Percentiles rank a stretch among this genome's conserved stretches.
Conservation (phyloP, 1,284 basidiomycete species). For the Marasmius sp. region DNA sequence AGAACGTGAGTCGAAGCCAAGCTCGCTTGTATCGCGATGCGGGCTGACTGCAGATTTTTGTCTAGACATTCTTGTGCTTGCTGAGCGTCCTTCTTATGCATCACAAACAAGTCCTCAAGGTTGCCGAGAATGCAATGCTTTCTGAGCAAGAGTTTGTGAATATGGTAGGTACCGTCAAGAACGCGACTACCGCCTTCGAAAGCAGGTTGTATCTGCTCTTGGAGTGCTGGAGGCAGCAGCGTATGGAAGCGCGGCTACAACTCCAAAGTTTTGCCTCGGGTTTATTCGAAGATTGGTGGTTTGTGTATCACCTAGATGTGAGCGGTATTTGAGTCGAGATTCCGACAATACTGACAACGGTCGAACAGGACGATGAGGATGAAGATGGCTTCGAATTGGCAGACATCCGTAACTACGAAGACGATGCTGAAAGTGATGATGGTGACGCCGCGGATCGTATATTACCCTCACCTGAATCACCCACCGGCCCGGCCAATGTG, state of each 20-base stretch:
- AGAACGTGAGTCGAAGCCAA: background rate
- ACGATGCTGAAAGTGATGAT: background rate
- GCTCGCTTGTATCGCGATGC: background rate
- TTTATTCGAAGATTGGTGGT: background rate
- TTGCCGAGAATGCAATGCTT: background rate
- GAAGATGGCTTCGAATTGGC: background rate
- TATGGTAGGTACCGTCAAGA: background rate
- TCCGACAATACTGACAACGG: background rate
- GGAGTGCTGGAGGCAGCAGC: slow-evolving; percentile 1
- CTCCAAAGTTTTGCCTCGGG: slow-evolving; percentile 1
- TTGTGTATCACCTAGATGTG: background rate
- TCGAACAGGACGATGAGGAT: background rate
- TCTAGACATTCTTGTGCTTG: background rate
- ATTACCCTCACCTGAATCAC: background rate
- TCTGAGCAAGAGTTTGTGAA: background rate
- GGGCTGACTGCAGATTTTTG: background rate
- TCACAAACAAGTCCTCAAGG: background rate
- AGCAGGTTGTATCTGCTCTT: background rate
- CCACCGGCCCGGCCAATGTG: background rate
- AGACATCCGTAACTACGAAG: background rate
- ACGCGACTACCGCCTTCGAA: background rate
- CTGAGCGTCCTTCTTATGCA: background rate
- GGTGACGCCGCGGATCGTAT: background rate
- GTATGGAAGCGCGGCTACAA: background rate
- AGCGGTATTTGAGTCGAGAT: background rate